phyloP scores from a whole-genome alignment of 139 green algal species.

The Zygnema circumcarinatum region DNA sequence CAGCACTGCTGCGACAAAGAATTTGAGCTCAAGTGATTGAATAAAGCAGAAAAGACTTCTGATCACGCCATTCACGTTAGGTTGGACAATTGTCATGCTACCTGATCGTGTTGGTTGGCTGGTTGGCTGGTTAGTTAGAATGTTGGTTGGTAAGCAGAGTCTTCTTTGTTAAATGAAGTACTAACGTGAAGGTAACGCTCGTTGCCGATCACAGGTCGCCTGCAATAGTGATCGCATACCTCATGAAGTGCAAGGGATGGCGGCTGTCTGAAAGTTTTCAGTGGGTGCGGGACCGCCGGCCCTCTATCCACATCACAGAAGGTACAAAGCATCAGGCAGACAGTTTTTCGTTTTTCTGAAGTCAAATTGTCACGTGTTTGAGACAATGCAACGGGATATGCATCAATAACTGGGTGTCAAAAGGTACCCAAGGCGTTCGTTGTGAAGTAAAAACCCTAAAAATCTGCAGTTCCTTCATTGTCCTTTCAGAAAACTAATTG shows the following conservation, averaged over 20 bases:
- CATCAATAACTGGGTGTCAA: neutral
- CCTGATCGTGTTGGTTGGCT: no score
- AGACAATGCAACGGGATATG: neutral
- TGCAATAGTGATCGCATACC: conserved; percentile 75
- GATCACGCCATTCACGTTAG: no score
- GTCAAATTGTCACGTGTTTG: neutral
- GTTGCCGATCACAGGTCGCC: conserved; percentile 53
- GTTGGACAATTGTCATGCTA: no score
- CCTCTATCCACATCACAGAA: conserved; percentile 53
- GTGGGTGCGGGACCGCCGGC: conserved; percentile 80
- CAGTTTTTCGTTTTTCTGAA: neutral
- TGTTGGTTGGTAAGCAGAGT: no score
- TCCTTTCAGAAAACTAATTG: neutral
- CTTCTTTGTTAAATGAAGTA: no score
- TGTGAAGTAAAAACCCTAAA: neutral
- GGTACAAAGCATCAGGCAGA: conserved; percentile 23
- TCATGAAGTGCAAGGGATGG: conserved; percentile 82
- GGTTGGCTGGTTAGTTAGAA: no score
- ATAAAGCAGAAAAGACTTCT: no score
- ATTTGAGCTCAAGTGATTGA: no score
- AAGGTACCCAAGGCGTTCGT: neutral
- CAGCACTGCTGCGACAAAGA: no score
- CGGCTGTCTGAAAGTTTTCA: conserved; percentile 78
- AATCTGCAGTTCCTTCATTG: neutral
- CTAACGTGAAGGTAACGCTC: no score